Conservation (phyloP, 495 filamentous ascomycete species). For the Lineolata rhizophorae region DNA sequence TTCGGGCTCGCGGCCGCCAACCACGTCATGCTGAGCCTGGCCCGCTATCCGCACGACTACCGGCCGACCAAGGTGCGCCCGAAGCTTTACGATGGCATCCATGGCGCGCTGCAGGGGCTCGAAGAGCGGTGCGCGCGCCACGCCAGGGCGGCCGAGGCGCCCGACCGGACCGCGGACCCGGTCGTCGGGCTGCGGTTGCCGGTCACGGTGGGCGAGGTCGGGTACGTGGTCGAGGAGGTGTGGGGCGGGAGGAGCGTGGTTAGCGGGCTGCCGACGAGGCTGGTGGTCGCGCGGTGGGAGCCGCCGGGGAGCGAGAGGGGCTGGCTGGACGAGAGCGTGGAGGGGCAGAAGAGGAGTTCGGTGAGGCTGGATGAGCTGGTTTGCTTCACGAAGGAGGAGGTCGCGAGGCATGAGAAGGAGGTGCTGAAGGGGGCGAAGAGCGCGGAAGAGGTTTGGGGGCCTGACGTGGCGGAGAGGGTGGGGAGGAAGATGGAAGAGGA, state of each 20-base stretch:
- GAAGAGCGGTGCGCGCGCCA: conserved; percentile 48
- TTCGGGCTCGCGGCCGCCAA: conserved; percentile 86
- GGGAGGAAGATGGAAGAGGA: too few relatives aligned
- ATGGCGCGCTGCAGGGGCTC: conserved; percentile 44
- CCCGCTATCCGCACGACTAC: conserved; percentile 75
- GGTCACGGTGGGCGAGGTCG: conserved; percentile 54
- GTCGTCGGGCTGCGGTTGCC: conserved; percentile 54
- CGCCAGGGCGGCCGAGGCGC: conserved; percentile 30
- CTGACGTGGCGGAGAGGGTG: conserved; percentile 9
- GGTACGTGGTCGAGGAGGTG: conserved; percentile 76
- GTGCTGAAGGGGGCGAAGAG: conserved; percentile 46
- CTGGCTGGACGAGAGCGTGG: conserved; percentile 19
- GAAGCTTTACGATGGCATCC: conserved; percentile 73
- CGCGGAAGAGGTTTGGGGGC: conserved; percentile 1
- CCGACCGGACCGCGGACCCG: conserved; percentile 7
- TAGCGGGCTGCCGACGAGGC: conserved; percentile 54
- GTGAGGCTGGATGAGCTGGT: conserved; percentile 53
- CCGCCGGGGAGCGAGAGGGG: conserved; percentile 24
- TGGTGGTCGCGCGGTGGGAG: conserved; percentile 60
- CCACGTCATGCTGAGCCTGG: conserved; percentile 68
- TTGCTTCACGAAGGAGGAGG: conserved; percentile 92
- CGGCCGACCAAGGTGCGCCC: conserved; percentile 57
- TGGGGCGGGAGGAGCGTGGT: conserved; percentile 66
- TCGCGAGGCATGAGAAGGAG: conserved; percentile 54
- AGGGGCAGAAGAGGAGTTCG: conserved; percentile 45